Evolutionary conservation across 805 yeast species (phyloP).

Genomic region (Metschnikowia picachoensis): DNA sequence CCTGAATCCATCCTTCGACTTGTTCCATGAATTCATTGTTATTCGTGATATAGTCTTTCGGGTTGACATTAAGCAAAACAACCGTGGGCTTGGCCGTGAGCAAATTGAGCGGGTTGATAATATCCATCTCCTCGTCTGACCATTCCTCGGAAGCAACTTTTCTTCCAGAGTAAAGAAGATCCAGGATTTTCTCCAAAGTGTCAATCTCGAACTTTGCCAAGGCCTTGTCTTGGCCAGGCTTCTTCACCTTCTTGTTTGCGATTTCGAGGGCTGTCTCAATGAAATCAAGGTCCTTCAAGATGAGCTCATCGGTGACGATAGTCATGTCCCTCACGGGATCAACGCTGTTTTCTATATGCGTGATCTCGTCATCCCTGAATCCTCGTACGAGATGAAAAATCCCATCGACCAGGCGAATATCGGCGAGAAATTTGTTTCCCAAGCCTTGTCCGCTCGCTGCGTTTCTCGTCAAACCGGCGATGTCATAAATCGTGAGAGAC

Average conservation of each 20-base stretch:
- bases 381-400: constrained; percentile 96
- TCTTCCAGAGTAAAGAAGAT: constrained; percentile 44
- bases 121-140: constrained; percentile 58
- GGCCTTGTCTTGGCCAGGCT: constrained; percentile 27
- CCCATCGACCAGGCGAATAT: constrained; percentile 97
- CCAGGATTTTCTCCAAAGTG: constrained; percentile 31
- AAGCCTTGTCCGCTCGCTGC: constrained; percentile 96
- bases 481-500: constrained; percentile 87
- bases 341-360: constrained; percentile 19
- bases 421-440: constrained; percentile 95
- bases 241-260: constrained; percentile 25
- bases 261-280: constrained; percentile 48
- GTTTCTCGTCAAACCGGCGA: constrained; percentile 97
- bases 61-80: constrained; percentile 68
- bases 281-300: constrained; percentile 57
- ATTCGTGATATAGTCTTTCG: constrained; percentile 57
- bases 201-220: constrained; percentile 25
- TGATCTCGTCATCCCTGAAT: constrained; percentile 31
- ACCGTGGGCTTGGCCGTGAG: constrained; percentile 89
- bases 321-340: constrained; percentile 20
- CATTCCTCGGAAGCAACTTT: constrained; percentile 59
- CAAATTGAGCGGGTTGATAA: constrained; percentile 67
- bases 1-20: constrained; percentile 63
- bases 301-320: constrained; percentile 53
- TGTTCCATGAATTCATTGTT: constrained; percentile 47